Percentiles rank a stretch among this genome's conserved stretches.
Conservation (phyloP, 371 early-diverging fungal species). For the Mucor lusitanicus region DNA sequence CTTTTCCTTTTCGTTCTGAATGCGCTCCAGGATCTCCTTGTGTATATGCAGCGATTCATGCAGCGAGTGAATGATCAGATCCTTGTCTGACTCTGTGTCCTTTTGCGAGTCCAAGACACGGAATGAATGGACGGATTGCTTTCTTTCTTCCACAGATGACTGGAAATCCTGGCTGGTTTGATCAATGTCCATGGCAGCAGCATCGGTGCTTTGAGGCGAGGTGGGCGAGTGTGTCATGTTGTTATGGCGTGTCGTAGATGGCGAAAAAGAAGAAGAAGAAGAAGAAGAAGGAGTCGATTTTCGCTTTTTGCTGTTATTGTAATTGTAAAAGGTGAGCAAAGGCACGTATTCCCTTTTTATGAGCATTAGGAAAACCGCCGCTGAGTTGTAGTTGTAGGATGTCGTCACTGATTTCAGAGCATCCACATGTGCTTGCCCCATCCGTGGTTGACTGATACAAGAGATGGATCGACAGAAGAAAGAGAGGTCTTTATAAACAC, state of each 20-base stretch:
- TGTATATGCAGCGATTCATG: conserved; percentile 45
- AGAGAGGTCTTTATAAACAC: not conserved
- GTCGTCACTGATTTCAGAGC: conserved; percentile 5
- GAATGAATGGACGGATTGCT: conserved; percentile 20
- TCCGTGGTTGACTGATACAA: not conserved
- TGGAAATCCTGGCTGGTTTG: not conserved
- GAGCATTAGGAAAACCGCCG: conserved; percentile 20
- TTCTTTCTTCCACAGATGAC: conserved; percentile 8
- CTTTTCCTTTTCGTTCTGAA: conserved; percentile 38
- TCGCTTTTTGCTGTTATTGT: conserved; percentile 2
- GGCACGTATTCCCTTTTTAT: conserved; percentile 20
- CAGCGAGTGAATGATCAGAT: conserved; percentile 40
- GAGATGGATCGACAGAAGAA: not conserved
- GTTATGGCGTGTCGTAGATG: too few relatives aligned
- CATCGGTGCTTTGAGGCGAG: not conserved
- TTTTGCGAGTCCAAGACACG: conserved; percentile 11
- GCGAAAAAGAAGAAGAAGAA: not conserved
- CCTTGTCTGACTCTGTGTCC: conserved; percentile 27
- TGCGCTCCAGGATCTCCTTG: conserved; percentile 44
- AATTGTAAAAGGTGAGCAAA: conserved; percentile 16
- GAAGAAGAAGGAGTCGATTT: not conserved
- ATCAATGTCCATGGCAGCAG: not conserved
- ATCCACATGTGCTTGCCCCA: conserved; percentile 8
- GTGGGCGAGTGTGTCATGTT: not conserved
- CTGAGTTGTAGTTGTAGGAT: conserved; percentile 12